Percentiles rank a stretch among this genome's conserved stretches.
These are phyloP conservation scores for Fusarium anguioides DNA, from an alignment of 2,329 filamentous ascomycete genomes.

Conservation along the genomic window DNA sequence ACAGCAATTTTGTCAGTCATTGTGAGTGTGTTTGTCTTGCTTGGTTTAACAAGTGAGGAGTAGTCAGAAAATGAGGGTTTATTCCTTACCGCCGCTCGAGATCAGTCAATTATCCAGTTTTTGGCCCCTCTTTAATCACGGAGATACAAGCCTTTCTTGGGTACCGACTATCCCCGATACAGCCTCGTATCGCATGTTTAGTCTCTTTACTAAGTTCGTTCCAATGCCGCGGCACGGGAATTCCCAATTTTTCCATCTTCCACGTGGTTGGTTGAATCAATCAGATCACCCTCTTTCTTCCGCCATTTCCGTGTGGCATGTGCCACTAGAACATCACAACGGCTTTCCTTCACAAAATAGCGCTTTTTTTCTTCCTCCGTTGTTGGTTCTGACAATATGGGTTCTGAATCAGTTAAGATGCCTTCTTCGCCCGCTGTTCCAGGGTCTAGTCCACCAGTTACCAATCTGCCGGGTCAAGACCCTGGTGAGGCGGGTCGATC, in stretches of 20 bases:
- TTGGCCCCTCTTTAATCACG: not conserved
- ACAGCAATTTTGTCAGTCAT: slow-evolving; percentile 53
- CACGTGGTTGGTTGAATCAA: not conserved
- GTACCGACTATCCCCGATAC: too few species aligned
- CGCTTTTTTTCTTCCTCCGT: too few species aligned
- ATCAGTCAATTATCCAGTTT: too few species aligned
- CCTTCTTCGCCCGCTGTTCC: not conserved
- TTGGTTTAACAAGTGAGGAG: not conserved
- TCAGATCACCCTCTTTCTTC: not conserved
- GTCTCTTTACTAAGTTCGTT: too few species aligned
- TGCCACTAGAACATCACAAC: too few species aligned
- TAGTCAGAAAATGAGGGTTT: not conserved
- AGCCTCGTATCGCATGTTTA: too few species aligned
- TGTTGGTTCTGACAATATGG: slow-evolving; percentile 3
- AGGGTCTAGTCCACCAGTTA: slow-evolving; percentile 8
- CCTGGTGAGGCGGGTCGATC: not conserved
- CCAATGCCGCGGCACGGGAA: not conserved
- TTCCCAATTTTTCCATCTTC: not conserved
- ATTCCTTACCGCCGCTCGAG: not conserved
- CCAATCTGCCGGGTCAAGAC: slow-evolving; percentile 17
- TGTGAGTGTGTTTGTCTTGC: not conserved
- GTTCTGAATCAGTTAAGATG: not conserved
- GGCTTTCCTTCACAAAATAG: not conserved
- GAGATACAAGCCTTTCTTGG: not conserved
- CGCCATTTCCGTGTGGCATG: not conserved